These are phyloP conservation scores for Saccharum hybrid DNA, from an alignment of 202 grass and related monocot genomes.

Conservation along the genomic window DNA sequence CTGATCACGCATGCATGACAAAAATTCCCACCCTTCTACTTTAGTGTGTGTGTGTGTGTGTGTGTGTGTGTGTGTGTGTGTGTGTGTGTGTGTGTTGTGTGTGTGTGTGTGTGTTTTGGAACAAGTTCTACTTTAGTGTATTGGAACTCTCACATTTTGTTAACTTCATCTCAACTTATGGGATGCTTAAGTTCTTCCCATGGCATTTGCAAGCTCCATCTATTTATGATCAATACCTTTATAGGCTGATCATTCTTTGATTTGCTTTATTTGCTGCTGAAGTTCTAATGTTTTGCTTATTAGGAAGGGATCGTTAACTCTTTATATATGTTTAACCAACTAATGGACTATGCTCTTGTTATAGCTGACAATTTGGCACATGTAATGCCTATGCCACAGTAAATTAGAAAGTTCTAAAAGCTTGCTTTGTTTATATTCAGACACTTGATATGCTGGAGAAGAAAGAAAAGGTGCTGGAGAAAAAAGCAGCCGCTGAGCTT, in stretches of 20 bases:
- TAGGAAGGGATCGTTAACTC: background rate
- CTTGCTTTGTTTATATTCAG: conserved; percentile 39
- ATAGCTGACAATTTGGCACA: background rate
- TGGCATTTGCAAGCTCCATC: background rate
- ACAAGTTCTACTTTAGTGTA: background rate
- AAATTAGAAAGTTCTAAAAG: conserved; percentile 41
- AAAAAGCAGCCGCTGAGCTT: conserved; percentile 66
- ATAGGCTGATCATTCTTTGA: background rate
- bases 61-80: too few relatives aligned
- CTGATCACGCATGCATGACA: background rate
- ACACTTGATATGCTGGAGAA: conserved; percentile 81
- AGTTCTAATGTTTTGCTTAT: background rate
- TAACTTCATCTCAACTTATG: background rate
- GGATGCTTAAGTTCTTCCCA: background rate
- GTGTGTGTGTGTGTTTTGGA: background rate
- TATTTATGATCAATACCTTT: background rate
- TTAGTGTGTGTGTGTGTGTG: background rate
- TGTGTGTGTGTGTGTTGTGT: too few relatives aligned
- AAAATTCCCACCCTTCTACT: background rate
- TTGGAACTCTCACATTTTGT: conserved; percentile 8
- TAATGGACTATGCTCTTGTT: background rate
- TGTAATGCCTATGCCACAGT: background rate
- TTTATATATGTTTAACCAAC: conserved; percentile 31
- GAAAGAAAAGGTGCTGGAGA: conserved; percentile 71
- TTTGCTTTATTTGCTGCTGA: background rate